Evolutionary conservation across 1,139 yeast species (phyloP), one percentile per base, ranked within the genome.

Genomic region (Sugiyamaella novakii): DNA sequence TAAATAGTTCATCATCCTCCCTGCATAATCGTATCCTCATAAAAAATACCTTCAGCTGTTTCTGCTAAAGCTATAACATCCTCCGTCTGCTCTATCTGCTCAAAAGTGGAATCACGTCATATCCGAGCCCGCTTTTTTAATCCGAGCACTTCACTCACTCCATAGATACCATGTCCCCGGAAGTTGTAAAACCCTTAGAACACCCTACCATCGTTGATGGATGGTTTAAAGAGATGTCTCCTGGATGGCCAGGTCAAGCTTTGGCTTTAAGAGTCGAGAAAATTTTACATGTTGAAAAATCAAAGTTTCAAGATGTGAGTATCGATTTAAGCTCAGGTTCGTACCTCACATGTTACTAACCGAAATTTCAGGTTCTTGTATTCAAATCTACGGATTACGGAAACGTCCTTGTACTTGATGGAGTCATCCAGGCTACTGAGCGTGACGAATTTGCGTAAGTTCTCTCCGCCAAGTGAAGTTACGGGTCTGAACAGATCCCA

Each of bases 231-330:
- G 98, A 91, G 70, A 76, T 84, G 54, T 84, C 87, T 54, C 88
- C 88, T 65, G 84, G 87, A 63, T 92, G 95, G 84, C 97, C 97
- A 12, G 98, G 98, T 49, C 97, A 91, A 74, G 97, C 96, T 50
- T 80, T 92, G 80, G 80, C 88, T 44, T 76, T 92, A 57, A 79
- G 80, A 59, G 97, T 92, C 36, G 84, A 87, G 58, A 74, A 83
- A 67, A 77, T 87, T 45, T 76, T 88, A 55, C 84, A 85, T 70
- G 81, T 79, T 51, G 92, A 81, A 59, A 74, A 79, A 67, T 85
- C 95, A 54, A 77, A 80, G 70, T 88, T 84, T 71, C 96, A 88
- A 74, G 94, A 87, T 61, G 87, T 59, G 49, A 44, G 62, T 51
- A 6, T 4, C 12, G 22, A 14, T 28, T 17, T 27, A 21, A 30